Conservation (phyloP, 768 basidiomycete genomes). For the Phanerochaete sordida region DNA sequence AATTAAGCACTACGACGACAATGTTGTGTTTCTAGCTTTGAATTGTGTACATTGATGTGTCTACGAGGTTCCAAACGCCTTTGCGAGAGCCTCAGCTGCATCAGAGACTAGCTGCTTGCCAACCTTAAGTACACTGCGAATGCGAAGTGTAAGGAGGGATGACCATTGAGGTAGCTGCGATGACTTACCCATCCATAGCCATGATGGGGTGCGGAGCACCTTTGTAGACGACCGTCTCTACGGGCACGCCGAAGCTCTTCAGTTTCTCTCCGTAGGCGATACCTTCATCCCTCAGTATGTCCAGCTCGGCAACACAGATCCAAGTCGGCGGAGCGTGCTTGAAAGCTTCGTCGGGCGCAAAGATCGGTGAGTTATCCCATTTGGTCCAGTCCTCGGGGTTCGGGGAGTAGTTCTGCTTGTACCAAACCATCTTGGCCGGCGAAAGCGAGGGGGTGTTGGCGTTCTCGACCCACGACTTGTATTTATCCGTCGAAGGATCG, state of each 20-base stretch:
- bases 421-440: conserved; percentile 72
- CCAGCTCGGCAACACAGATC: conserved; percentile 62
- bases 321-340: conserved; percentile 51
- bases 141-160: too few species aligned
- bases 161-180: too few species aligned
- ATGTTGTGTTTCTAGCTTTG: neutral
- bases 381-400: conserved; percentile 54
- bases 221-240: conserved; percentile 54
- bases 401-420: conserved; percentile 65
- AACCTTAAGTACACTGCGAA: conserved; percentile 32
- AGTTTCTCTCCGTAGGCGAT: conserved; percentile 59
- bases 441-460: conserved; percentile 55
- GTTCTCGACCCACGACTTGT: conserved; percentile 56
- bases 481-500: conserved; percentile 30
- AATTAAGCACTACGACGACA: neutral
- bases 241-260: conserved; percentile 45
- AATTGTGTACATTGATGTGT: neutral
- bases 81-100: conserved; percentile 30
- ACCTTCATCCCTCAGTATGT: conserved; percentile 67
- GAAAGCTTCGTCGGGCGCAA: conserved; percentile 56
- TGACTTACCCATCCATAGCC: conserved; percentile 64
- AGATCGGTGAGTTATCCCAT: conserved; percentile 71
- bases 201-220: conserved; percentile 70
- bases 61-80: conserved; percentile 26
- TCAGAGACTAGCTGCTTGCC: conserved; percentile 37